Evolutionary conservation across 805 yeast genomes (phyloP).

Genomic region (Yarrowia sp.): DNA sequence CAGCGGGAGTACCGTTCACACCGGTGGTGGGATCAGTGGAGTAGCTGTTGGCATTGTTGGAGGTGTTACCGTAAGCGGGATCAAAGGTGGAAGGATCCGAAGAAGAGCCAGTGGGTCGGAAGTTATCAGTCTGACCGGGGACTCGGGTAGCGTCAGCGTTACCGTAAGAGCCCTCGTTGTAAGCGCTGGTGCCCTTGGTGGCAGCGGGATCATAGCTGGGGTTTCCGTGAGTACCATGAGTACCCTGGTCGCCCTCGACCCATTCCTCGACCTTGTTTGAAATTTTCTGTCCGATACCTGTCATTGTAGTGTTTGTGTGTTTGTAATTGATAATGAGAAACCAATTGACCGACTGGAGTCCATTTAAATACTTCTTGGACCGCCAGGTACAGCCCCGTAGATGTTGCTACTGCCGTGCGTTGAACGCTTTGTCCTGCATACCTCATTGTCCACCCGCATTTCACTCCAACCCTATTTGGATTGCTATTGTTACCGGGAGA

Average conservation of each 20-base stretch:
- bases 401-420: slow-evolving; percentile 15
- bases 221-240: slow-evolving; percentile 9
- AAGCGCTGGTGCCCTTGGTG: neutral
- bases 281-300: neutral
- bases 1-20: slow-evolving; percentile 17
- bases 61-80: slow-evolving; percentile 4
- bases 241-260: slow-evolving; percentile 9
- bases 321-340: neutral
- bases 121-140: slow-evolving; percentile 19
- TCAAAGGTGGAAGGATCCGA: slow-evolving; percentile 8
- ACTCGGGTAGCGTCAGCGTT: slow-evolving; percentile 9
- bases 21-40: slow-evolving; percentile 18
- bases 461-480: slow-evolving; percentile 13
- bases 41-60: slow-evolving; percentile 20
- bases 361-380: neutral
- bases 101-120: slow-evolving; percentile 2
- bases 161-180: slow-evolving; percentile 10
- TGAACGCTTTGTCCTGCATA: slow-evolving; percentile 4
- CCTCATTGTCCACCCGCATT: slow-evolving; percentile 22
- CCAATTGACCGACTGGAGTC: neutral
- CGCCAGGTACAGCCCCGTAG: slow-evolving; percentile 10
- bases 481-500: neutral
- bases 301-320: neutral
- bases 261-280: slow-evolving; percentile 15
- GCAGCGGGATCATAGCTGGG: neutral